Conservation (phyloP, 73 alveolate genomes). For the Effrenium voratum region DNA sequence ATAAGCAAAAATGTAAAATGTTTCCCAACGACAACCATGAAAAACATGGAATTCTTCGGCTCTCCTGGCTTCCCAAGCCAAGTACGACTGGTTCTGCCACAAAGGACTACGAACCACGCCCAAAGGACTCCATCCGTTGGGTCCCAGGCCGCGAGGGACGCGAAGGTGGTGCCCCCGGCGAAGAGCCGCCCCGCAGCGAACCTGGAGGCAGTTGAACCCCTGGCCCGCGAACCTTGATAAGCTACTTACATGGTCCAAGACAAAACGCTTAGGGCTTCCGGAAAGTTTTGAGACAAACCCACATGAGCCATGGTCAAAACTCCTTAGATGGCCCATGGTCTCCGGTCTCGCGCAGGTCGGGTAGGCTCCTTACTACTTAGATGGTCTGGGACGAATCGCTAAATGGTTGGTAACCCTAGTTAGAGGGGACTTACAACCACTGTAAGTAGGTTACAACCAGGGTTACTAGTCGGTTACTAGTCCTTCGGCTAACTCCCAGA, state of each 20-base stretch:
- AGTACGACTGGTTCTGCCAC: no score
- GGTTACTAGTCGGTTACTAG: no score
- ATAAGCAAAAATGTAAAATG: no score
- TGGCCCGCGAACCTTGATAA: not conserved
- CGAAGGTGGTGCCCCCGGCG: conserved; percentile 84
- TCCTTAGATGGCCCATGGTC: not conserved
- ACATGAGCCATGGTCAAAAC: not conserved
- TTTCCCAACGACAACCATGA: no score
- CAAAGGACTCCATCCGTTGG: no score
- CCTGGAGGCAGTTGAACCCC: not conserved
- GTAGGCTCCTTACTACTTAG: not conserved
- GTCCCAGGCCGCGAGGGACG: conserved; percentile 42
- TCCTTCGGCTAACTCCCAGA: no score
- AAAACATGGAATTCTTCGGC: no score
- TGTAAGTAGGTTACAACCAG: no score
- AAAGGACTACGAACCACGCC: no score
- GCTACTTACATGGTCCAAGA: not conserved
- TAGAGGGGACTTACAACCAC: no score
- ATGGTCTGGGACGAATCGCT: not conserved
- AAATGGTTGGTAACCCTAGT: no score
- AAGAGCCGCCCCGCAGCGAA: conserved; percentile 89
- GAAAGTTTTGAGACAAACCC: not conserved
- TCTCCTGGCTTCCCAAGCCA: no score
- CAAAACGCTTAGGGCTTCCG: not conserved
- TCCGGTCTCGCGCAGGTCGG: not conserved